Evolutionary conservation across 2,329 filamentous ascomycete species (phyloP).

Genomic region (Endoconidiophora laricicola): DNA sequence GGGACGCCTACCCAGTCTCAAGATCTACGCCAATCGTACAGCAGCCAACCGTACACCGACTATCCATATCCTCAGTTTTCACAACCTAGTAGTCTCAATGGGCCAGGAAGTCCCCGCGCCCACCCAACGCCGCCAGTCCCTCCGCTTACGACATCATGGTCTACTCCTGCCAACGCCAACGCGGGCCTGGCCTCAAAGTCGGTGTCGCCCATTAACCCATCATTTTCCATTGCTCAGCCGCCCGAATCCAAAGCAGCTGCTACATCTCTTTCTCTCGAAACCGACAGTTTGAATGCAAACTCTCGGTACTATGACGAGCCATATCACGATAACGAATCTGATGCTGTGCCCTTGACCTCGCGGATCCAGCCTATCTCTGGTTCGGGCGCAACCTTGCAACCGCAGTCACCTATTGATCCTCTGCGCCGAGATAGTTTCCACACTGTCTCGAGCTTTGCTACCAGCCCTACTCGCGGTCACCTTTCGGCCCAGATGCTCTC

Average conservation of each 20-base stretch:
- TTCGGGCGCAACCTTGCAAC: constrained; percentile 24
- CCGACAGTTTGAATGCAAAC: background rate
- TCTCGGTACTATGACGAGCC: constrained; percentile 10
- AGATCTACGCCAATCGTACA: background rate
- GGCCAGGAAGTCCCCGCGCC: constrained; percentile 16
- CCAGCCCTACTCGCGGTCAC: constrained; percentile 25
- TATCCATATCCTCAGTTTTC: constrained; percentile 11
- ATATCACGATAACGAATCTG: constrained; percentile 8
- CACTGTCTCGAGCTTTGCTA: constrained; percentile 37
- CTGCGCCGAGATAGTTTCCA: constrained; percentile 39
- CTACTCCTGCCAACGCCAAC: constrained; percentile 10
- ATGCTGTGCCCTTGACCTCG: constrained; percentile 35
- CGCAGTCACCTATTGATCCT: constrained; percentile 23
- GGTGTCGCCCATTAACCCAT: constrained; percentile 34
- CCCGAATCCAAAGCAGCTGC: constrained; percentile 28
- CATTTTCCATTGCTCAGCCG: constrained; percentile 35
- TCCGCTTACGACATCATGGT: constrained; percentile 13
- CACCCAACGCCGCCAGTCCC: constrained; percentile 25
- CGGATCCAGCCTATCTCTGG: constrained; percentile 35
- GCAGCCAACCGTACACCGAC: background rate
- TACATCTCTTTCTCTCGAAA: constrained; percentile 17
- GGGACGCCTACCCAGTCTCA: constrained; percentile 4
- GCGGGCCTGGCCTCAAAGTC: background rate
- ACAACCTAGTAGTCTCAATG: background rate
- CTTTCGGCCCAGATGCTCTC: constrained; percentile 9